These are phyloP conservation scores for Fusarium devonianum DNA, from an alignment of 2,329 filamentous ascomycete species.

Conservation along the genomic window DNA sequence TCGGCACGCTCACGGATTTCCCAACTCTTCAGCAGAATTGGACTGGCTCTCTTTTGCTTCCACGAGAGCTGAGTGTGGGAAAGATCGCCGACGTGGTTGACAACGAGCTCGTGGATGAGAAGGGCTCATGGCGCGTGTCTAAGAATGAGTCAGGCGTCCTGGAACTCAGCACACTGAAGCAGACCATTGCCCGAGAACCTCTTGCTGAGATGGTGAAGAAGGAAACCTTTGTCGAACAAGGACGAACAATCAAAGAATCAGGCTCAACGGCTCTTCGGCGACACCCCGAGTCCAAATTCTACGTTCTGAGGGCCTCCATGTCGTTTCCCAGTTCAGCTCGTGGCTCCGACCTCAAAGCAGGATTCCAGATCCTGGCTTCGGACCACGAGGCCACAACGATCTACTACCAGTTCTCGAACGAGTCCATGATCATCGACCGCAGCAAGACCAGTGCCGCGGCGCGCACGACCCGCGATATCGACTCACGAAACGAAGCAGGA, in stretches of 20 bases:
- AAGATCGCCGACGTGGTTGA: slow-evolving; percentile 51
- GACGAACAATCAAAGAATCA: slow-evolving; percentile 30
- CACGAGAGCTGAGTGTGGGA: slow-evolving; percentile 51
- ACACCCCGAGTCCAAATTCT: slow-evolving; percentile 47
- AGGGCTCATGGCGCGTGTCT: slow-evolving; percentile 49
- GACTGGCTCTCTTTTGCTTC: slow-evolving; percentile 52
- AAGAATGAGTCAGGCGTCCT: slow-evolving; percentile 44
- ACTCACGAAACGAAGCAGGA: slow-evolving; percentile 48
- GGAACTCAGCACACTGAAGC: slow-evolving; percentile 48
- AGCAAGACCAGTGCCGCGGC: slow-evolving; percentile 51
- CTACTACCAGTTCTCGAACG: slow-evolving; percentile 55
- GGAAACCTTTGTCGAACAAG: slow-evolving; percentile 33
- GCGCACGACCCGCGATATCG: slow-evolving; percentile 48
- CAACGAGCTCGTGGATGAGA: slow-evolving; percentile 49
- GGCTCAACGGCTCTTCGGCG: slow-evolving; percentile 18
- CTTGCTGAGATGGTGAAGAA: slow-evolving; percentile 43
- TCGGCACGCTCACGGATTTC: slow-evolving; percentile 46
- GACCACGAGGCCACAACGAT: slow-evolving; percentile 51
- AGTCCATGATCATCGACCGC: slow-evolving; percentile 51
- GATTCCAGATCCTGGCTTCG: slow-evolving; percentile 51
- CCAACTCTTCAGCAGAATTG: slow-evolving; percentile 53
- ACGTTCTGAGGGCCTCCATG: slow-evolving; percentile 47
- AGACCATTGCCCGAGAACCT: slow-evolving; percentile 49
- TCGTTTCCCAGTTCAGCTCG: slow-evolving; percentile 48
- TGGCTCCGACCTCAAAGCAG: slow-evolving; percentile 46